Evolutionary conservation across 192 early-diverging fungal genomes (phyloP), one percentile per base, ranked within the genome.

Genomic region (Helicostylum pulchrum): DNA sequence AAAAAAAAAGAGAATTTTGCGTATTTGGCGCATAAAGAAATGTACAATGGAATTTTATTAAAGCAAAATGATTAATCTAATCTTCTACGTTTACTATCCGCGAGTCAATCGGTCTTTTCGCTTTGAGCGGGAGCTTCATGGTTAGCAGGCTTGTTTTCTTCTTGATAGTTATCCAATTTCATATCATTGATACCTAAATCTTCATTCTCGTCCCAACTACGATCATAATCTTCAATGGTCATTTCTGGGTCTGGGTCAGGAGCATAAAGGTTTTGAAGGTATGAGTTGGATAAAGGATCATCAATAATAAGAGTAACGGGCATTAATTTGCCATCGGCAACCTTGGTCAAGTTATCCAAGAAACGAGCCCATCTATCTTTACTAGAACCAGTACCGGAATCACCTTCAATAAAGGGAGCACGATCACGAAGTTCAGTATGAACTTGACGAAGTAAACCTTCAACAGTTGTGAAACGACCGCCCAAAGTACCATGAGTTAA

Each of bases 171-270:
- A 20, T 93, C 91, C 0, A 89, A 64, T 9, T 83, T 79, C 65
- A 97, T 90, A 68, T 97, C 93, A 78, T 95, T 97, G 57, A 97
- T 75, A 19, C 95, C 94, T 49, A 92, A 82, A 26, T 73, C 71
- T 68, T 97, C 95, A 70, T 97, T 94, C 65, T 92, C 85, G 47
- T 96, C 93, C 78, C 81, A 92, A 1, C 86, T 88, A 56, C 95
- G 87, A 62, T 94, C 88, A 62, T 94, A 97, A 12, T 82, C 81
- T 67, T 91, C 92, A 49, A 83, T 84, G 6, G 69, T 81, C 95
- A 97, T 97, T 67, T 94, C 91, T n/a, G 95, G 95, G 65, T 97
- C 95, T 8, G 82, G 77, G 67, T 96, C 95, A 19, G 95, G 95
- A 15, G 95, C 95, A 72, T 96, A 95, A 47, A 90, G 74, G 83